Percentiles rank a stretch among this genome's conserved stretches.
Evolutionary conservation across 2,329 filamentous ascomycete genomes (phyloP).

Genomic region (Ceratocystis diversiconidia): DNA sequence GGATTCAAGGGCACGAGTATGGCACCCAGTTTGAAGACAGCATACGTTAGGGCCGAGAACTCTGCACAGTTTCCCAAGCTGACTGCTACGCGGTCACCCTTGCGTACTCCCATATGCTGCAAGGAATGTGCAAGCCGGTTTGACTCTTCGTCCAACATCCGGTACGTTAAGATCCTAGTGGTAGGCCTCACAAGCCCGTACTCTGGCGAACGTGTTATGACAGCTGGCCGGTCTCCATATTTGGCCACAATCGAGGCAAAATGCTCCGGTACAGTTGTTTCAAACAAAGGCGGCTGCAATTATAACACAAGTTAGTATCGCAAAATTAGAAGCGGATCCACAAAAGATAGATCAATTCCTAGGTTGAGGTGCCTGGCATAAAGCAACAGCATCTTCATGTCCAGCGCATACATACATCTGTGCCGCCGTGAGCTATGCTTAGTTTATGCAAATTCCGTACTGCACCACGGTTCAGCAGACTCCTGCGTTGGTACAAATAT

Average conservation of each 20-base stretch:
- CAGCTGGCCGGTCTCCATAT: conserved; percentile 49
- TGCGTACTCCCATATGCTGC: conserved; percentile 54
- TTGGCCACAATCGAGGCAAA: conserved; percentile 50
- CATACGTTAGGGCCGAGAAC: conserved; percentile 75
- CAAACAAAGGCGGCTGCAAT: conserved; percentile 48
- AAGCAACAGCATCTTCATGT: not conserved
- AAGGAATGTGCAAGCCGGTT: conserved; percentile 63
- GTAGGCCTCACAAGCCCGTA: conserved; percentile 23
- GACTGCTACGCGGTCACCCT: conserved; percentile 73
- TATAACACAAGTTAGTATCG: not conserved
- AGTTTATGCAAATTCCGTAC: conserved; percentile 6
- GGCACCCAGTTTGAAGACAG: conserved; percentile 85
- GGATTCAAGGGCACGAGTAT: conserved; percentile 89
- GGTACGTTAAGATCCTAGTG: conserved; percentile 60
- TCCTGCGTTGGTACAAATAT: no score
- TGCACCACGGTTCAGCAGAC: not conserved
- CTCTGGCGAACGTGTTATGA: conserved; percentile 36
- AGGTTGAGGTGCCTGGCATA: not conserved
- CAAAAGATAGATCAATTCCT: no score
- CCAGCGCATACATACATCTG: conserved; percentile 3
- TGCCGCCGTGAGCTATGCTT: conserved; percentile 11
- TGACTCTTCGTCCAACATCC: conserved; percentile 58
- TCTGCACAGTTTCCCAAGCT: conserved; percentile 76
- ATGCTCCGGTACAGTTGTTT: conserved; percentile 56
- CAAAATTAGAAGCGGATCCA: not conserved